phyloP scores from a whole-genome alignment of 345 rosid species.

The Corymbia maculata region DNA sequence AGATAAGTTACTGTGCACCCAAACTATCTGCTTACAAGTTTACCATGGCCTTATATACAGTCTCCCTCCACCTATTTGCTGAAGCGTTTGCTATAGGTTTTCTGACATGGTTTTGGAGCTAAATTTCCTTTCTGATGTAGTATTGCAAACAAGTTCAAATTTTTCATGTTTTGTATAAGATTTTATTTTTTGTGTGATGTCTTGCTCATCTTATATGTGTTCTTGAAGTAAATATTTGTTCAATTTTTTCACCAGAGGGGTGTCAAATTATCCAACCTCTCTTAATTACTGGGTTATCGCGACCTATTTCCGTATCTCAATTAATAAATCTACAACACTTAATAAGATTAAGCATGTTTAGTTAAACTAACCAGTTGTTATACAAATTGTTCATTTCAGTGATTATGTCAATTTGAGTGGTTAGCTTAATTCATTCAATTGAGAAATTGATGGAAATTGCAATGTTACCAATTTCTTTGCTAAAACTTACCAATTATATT shows the following conservation, averaged over 20 bases:
- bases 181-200: not conserved
- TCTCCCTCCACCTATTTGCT: not conserved
- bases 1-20: not conserved
- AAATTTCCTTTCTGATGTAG: not conserved
- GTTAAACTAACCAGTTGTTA: not conserved
- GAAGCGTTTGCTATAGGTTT: not conserved
- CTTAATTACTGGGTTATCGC: not conserved
- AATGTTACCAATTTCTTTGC: not conserved
- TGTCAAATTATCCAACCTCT: not conserved
- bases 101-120: not conserved
- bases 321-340: not conserved
- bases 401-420: not conserved
- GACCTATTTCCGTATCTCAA: not conserved
- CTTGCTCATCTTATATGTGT: not conserved
- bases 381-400: not conserved
- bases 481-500: not conserved
- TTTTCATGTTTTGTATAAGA: not conserved
- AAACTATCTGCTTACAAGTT: not conserved
- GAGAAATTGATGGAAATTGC: not conserved
- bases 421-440: not conserved
- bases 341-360: not conserved
- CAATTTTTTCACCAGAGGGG: not conserved
- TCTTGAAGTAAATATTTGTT: not conserved
- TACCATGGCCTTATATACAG: not conserved
- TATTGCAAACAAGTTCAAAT: not conserved